Base-by-base conservation (phyloP, 768 basidiomycete genomes). In the Pleurotus pulmonarius region DNA sequence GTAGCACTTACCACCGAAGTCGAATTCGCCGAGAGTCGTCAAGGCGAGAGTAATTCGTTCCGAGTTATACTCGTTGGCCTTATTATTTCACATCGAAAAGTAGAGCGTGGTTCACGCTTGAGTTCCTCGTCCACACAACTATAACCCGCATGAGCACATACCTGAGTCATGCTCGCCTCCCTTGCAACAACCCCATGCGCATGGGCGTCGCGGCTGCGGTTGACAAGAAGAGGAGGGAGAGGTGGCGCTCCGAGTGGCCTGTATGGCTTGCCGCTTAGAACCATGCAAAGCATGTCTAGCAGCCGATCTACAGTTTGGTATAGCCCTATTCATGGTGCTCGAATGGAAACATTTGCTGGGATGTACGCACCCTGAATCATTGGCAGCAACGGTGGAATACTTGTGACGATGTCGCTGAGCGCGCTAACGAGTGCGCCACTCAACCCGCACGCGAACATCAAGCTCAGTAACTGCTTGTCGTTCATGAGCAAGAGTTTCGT, bases 391-490 rank as follows among this genome's bases (percentile, higher is more conserved):
- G 97, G 95, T 3, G 91, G 91, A 16, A 99, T 98, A 64, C 88
- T 83, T 58, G 83, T 81, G 0, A 92, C 89, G 56, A 98, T 93
- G 22, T 87, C 88, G 12, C 85, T 82, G 6, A 99, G 78, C 0
- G 96, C 93, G 63, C 89, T 83, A 25, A 87, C 82, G 37, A 99
- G 77, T 12, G 94, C 86, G 59, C 95, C 94, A 65, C 91, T 95
- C 59, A 99, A 72, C 3, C 94, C 96, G 65, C 90, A 96, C 0
- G 87, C 89, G 66, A 98, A 90, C 90, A 99, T 98, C 43, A 97
- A 76, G 68, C 98, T 94, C 29, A 99, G 83, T 62, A 98, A 34
- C 29, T 34, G 29, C 29, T 34, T 34, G 29, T 34, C 29, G 29
- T 34, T 34, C 29, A 34, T 11, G 90, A 66, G 97, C 56, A 99